Base-by-base conservation (phyloP, 2,329 filamentous ascomycete species). In the Talaromyces marneffei region DNA sequence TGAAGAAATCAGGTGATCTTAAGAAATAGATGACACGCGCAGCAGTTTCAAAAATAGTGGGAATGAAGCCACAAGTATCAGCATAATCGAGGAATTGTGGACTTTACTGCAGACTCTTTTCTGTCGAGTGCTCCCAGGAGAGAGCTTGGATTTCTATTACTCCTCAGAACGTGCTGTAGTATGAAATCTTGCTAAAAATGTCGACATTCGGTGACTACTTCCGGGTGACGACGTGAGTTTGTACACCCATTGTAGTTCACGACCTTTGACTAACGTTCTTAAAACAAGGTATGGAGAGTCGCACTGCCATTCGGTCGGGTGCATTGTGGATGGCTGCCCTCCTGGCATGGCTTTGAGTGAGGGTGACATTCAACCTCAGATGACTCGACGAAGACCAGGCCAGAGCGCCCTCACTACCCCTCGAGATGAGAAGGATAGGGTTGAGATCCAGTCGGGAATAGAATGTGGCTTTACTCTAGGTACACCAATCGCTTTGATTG, bases 241-340 rank as follows among this genome's bases (percentile, higher is more conserved):
- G 70, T 16, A 20, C 2, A 23, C 33, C 40, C 2, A 37, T 35
- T 35, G 9, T 35, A 14, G n/a, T 29, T 50, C 10, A 9, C 9
- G 4, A 20, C 5, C 4, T 10, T 7, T 5, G 9, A 48, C 44
- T 48, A 8, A 48, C 44, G 29, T n/a, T 10, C 9, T 35, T 8
- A 35, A 10, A 52, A 27, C 35, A 35, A 86, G 85, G 72, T 90
- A 90, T 79, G 89, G 89, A 74, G 89, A 92, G 77, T 95, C 90
- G 61, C 93, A 97, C 80, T 95, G 93, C 80, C 88, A 87, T 71
- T 93, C 89, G 33, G 92, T 97, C 70, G 92, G 92, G 72, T 95
- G 91, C 80, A 97, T 97, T 71, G 88, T 97, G 77, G 93, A 97
- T 74, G 92, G 92, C 69, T 90, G 87, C 72, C 94, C 93, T 37